A percentile compares a stretch with the other conserved stretches of the same genome.
These are phyloP conservation scores for Aurinia saxatilis DNA, from an alignment of 345 rosid genomes.

Conservation along the genomic window DNA sequence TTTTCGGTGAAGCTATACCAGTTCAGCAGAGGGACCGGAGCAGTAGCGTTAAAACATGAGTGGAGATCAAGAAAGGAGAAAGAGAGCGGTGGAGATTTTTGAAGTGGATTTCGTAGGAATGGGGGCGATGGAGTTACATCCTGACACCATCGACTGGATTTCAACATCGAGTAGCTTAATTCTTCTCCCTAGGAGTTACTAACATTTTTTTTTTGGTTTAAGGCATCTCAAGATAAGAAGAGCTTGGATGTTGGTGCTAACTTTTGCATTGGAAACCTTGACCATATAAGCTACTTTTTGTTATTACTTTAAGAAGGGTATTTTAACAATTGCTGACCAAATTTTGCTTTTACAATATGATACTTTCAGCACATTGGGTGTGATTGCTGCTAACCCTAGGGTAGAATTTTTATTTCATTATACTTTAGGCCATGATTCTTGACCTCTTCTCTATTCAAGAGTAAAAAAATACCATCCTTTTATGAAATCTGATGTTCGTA, in stretches of 20 bases:
- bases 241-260: constrained; percentile 98
- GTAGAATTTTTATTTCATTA: constrained; percentile 24
- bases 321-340: neutral
- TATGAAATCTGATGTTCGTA: constrained; percentile 1
- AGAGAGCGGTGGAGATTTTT: too few relatives aligned
- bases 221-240: constrained; percentile 99
- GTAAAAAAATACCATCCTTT: neutral
- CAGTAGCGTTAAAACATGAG: too few relatives aligned
- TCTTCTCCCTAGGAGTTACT: too few relatives aligned
- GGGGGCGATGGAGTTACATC: too few relatives aligned
- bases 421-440: neutral
- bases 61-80: too few relatives aligned
- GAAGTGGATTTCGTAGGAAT: too few relatives aligned
- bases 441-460: neutral
- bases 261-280: constrained; percentile 94
- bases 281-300: constrained; percentile 54
- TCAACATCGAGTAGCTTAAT: too few relatives aligned
- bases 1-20: too few relatives aligned
- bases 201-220: constrained; percentile 11
- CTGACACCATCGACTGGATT: too few relatives aligned
- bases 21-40: too few relatives aligned
- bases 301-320: neutral
- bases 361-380: constrained; percentile 98
- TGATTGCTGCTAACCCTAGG: constrained; percentile 94
- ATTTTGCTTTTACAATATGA: constrained; percentile 48